These are phyloP conservation scores for Astragalus glycyphyllos DNA, from an alignment of 306 rosid species.

Conservation along the genomic window DNA sequence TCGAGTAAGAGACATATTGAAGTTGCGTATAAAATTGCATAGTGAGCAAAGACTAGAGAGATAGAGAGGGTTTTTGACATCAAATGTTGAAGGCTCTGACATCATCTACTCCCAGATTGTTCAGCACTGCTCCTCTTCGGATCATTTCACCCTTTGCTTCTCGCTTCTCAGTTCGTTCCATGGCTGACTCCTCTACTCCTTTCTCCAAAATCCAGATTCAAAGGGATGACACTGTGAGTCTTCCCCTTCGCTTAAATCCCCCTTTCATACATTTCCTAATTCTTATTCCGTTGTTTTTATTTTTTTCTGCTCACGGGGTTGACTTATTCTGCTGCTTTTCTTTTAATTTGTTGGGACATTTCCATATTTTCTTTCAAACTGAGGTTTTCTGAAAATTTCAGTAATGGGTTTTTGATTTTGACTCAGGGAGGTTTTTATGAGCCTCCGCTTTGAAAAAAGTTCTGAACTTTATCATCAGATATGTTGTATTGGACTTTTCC, in stretches of 20 bases:
- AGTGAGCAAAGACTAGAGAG: too few relatives aligned
- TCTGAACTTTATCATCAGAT: neutral
- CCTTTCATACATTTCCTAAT: neutral
- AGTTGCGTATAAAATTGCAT: too few relatives aligned
- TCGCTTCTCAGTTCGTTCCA: constrained; percentile 71
- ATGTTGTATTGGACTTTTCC: neutral
- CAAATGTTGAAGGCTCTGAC: constrained; percentile 42
- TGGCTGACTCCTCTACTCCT: constrained; percentile 77
- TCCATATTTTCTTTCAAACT: neutral
- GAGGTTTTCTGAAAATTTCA: neutral
- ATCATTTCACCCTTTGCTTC: constrained; percentile 43
- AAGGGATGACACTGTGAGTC: constrained; percentile 74
- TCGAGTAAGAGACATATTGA: too few relatives aligned
- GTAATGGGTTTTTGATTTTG: constrained; percentile 22
- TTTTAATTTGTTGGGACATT: neutral
- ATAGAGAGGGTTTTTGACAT: neutral
- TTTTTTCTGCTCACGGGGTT: neutral
- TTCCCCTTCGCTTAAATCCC: neutral
- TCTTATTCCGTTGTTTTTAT: neutral
- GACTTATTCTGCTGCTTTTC: constrained; percentile 14
- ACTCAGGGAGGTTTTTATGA: neutral
- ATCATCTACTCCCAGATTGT: constrained; percentile 49
- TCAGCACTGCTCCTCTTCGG: constrained; percentile 39
- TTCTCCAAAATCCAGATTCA: constrained; percentile 85
- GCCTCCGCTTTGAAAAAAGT: neutral